Evolutionary conservation across 2,329 filamentous ascomycete genomes (phyloP).

Genomic region (Hymenoscyphus repandus): DNA sequence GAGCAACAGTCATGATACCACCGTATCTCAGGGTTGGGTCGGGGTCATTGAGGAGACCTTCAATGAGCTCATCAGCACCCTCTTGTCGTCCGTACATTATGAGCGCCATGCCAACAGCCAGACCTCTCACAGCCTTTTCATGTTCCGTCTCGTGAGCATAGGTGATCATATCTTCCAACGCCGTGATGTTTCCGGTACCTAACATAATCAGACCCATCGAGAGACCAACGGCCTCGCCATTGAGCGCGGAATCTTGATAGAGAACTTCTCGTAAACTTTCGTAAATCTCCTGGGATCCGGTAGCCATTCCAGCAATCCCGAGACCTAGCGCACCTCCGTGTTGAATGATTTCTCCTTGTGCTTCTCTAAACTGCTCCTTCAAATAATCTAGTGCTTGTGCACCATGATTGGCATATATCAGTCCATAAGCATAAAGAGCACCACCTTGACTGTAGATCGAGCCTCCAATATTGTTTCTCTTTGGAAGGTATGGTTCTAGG

Average conservation of each 20-base stretch:
- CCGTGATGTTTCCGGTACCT: slow-evolving; percentile 91
- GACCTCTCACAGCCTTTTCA: slow-evolving; percentile 95
- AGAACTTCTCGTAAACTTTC: slow-evolving; percentile 85
- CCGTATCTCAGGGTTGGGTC: slow-evolving; percentile 93
- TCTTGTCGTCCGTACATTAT: slow-evolving; percentile 98
- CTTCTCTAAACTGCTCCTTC: slow-evolving; percentile 66
- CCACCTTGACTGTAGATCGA: slow-evolving; percentile 96
- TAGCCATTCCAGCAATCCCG: slow-evolving; percentile 96
- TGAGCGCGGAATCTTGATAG: slow-evolving; percentile 90
- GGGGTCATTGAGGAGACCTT: slow-evolving; percentile 85
- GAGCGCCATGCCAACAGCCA: slow-evolving; percentile 92
- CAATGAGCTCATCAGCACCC: slow-evolving; percentile 88
- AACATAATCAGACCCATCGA: slow-evolving; percentile 98
- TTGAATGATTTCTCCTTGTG: slow-evolving; percentile 88
- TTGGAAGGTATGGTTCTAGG: slow-evolving; percentile 88
- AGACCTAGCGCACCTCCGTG: slow-evolving; percentile 93
- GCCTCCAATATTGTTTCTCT: slow-evolving; percentile 68
- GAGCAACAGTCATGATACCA: slow-evolving; percentile 96
- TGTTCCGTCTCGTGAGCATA: slow-evolving; percentile 98
- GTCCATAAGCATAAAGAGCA: slow-evolving; percentile 87
- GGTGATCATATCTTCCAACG: slow-evolving; percentile 92
- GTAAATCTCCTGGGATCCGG: slow-evolving; percentile 83
- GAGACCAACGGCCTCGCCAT: slow-evolving; percentile 92
- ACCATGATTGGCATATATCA: slow-evolving; percentile 97
- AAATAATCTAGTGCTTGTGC: slow-evolving; percentile 82